A percentile compares a stretch with the other conserved stretches of the same genome.
These are phyloP conservation scores for Lactarius indigo DNA, from an alignment of 768 basidiomycete genomes.

Conservation along the genomic window DNA sequence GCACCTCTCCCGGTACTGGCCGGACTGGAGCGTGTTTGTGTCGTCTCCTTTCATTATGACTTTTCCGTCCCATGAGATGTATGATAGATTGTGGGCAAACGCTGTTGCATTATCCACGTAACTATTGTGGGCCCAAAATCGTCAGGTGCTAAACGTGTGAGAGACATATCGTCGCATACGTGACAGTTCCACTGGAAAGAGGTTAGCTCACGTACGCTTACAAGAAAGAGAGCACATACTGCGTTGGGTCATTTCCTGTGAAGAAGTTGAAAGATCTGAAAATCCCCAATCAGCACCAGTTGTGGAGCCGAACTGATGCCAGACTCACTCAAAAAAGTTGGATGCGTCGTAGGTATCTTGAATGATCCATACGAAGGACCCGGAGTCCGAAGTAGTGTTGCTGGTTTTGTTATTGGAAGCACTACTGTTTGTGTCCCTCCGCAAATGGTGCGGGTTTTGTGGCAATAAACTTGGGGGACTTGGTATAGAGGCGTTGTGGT, in stretches of 20 bases:
- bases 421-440: conserved; percentile 9
- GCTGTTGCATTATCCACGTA: conserved; percentile 59
- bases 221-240: conserved; percentile 25
- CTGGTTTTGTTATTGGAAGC: conserved; percentile 10
- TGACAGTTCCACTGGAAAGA: conserved; percentile 58
- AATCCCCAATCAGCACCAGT: background rate
- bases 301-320: background rate
- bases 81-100: conserved; percentile 51
- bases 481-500: background rate
- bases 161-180: conserved; percentile 41
- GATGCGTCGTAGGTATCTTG: conserved; percentile 22
- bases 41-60: conserved; percentile 79
- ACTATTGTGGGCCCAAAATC: conserved; percentile 36
- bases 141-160: background rate
- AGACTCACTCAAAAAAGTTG: conserved; percentile 26
- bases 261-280: conserved; percentile 18
- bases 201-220: background rate
- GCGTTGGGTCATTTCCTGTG: conserved; percentile 18
- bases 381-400: conserved; percentile 13
- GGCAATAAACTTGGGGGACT: background rate
- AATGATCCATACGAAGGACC: conserved; percentile 20
- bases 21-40: conserved; percentile 50
- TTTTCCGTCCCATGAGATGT: conserved; percentile 50
- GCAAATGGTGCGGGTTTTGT: conserved; percentile 9
- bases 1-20: conserved; percentile 61